These are phyloP conservation scores for Ceratobasidium sp. DNA, from an alignment of 1,284 basidiomycete species.

Conservation along the genomic window DNA sequence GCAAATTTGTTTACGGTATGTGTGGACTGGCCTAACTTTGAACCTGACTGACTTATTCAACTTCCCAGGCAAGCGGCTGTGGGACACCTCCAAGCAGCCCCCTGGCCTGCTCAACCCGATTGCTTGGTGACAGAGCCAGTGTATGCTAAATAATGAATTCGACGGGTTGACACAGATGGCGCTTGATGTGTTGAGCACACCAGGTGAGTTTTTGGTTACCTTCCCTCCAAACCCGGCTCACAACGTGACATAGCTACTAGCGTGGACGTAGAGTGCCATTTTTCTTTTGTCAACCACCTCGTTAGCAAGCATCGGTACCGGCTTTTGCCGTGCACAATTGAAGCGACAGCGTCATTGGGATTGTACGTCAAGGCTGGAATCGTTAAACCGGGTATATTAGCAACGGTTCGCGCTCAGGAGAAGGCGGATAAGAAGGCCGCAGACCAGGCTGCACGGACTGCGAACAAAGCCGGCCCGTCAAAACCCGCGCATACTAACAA, in stretches of 20 bases:
- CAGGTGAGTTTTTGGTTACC: background rate
- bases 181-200: conserved; percentile 1
- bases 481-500: too few relatives aligned
- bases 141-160: background rate
- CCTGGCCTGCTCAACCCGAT: background rate
- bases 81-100: too few relatives aligned
- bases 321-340: background rate
- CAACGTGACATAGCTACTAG: conserved; percentile 21
- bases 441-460: background rate
- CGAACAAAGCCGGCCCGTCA: background rate
- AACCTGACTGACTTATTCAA: too few relatives aligned
- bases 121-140: conserved; percentile 17
- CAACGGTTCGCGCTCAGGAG: background rate
- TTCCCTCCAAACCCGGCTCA: too few relatives aligned
- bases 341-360: background rate
- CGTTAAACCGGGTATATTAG: background rate
- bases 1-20: conserved; percentile 2
- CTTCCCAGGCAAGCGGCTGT: too few relatives aligned
- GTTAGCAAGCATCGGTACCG: background rate
- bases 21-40: background rate
- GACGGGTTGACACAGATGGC: conserved; percentile 32
- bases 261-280: background rate
- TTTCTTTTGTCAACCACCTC: background rate
- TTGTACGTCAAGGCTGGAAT: background rate
- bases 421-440: background rate